phyloP scores from a whole-genome alignment of 2,329 filamentous ascomycete species.

The Domatiomyces catenatus region DNA sequence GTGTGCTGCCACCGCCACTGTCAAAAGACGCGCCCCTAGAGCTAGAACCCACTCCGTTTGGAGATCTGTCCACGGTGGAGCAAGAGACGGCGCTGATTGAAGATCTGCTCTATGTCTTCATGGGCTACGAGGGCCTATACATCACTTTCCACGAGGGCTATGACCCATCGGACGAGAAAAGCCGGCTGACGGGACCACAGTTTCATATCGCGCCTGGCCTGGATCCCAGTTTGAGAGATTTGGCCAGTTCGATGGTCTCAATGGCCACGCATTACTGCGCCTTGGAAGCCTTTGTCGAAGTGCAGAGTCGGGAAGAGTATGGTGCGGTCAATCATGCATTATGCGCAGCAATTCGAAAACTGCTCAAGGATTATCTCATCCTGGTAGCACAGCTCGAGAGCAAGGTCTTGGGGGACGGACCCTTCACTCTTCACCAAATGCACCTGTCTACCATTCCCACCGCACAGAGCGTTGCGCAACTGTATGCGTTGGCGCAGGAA shows the following conservation, averaged over 20 bases:
- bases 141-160: conserved; percentile 74
- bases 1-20: conserved; percentile 46
- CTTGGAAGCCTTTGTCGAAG: conserved; percentile 81
- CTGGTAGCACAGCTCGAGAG: conserved; percentile 87
- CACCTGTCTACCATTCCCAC: conserved; percentile 85
- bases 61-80: conserved; percentile 56
- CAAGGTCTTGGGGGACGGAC: conserved; percentile 73
- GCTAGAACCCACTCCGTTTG: conserved; percentile 52
- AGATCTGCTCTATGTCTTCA: conserved; percentile 85
- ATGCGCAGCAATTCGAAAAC: conserved; percentile 82
- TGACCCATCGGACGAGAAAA: conserved; percentile 70
- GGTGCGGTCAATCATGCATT: conserved; percentile 90
- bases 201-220: conserved; percentile 70
- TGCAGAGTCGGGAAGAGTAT: conserved; percentile 83
- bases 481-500: conserved; percentile 77
- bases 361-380: conserved; percentile 84
- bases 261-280: conserved; percentile 90
- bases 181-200: conserved; percentile 64
- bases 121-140: conserved; percentile 98
- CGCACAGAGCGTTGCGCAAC: conserved; percentile 75
- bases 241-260: conserved; percentile 76
- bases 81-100: conserved; percentile 82
- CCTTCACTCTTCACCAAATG: conserved; percentile 83
- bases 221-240: conserved; percentile 78
- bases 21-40: conserved; percentile 52